Evolutionary conservation across 2,329 filamentous ascomycete genomes (phyloP).

Genomic region (Paecilomyces variotii): DNA sequence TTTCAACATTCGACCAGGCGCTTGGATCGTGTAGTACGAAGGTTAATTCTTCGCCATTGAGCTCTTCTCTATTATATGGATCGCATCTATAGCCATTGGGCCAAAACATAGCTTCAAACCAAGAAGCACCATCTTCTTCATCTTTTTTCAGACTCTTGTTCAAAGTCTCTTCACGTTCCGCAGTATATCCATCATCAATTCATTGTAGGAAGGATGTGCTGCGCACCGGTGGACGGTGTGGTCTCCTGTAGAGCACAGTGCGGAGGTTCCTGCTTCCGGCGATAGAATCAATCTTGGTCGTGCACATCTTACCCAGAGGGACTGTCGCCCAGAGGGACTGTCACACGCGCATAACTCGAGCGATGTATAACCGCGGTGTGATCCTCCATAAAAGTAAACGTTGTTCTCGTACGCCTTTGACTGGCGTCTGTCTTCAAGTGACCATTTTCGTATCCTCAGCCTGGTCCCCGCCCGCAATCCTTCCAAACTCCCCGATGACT

Average conservation of each 20-base stretch:
- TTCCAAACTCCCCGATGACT: conserved; percentile 35
- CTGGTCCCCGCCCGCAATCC: conserved; percentile 15
- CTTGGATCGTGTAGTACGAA: neutral
- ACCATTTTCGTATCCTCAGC: conserved; percentile 16
- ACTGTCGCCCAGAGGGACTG: neutral
- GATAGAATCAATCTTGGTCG: neutral
- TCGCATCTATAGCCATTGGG: neutral
- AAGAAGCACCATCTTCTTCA: neutral
- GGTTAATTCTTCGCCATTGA: neutral
- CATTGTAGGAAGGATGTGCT: neutral
- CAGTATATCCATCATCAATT: neutral
- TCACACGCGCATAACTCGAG: neutral
- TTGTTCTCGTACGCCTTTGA: neutral
- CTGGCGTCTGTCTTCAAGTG: neutral
- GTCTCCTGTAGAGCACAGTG: neutral
- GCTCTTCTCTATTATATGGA: neutral
- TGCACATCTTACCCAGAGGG: neutral
- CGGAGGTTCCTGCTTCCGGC: neutral
- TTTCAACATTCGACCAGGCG: neutral
- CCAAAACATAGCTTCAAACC: neutral
- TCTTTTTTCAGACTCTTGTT: neutral
- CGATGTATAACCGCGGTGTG: neutral
- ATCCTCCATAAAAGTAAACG: neutral
- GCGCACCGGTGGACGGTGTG: neutral
- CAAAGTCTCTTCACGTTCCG: neutral